Conservation (phyloP, 1,139 yeast species). For the Diutina catenulata region DNA sequence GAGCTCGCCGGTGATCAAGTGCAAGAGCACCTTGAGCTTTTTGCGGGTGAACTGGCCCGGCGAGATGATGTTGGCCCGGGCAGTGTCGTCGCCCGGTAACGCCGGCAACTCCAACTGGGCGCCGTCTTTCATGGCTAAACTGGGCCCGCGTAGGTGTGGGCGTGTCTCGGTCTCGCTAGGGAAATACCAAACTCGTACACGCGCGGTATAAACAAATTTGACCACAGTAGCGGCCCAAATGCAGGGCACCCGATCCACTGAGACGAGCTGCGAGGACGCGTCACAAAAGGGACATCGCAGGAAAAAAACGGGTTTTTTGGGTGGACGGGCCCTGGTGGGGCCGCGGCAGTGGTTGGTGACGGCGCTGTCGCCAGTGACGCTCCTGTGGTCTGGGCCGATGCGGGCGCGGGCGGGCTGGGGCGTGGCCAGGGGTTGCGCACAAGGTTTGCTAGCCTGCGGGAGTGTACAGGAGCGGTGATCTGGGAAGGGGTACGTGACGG, state of each 20-base stretch:
- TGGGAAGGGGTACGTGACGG: slow-evolving; percentile 5
- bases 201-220: too few species aligned
- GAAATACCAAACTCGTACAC: not conserved
- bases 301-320: too few species aligned
- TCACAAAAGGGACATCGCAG: too few species aligned
- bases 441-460: slow-evolving; percentile 6
- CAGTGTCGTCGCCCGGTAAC: slow-evolving; percentile 12
- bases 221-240: too few species aligned
- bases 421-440: slow-evolving; percentile 5
- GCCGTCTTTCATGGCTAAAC: slow-evolving; percentile 2
- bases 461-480: not conserved
- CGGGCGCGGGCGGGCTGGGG: slow-evolving; percentile 5
- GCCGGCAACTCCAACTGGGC: slow-evolving; percentile 17
- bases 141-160: not conserved
- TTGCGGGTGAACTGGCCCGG: slow-evolving; percentile 46
- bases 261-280: too few species aligned
- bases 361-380: too few species aligned
- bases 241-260: too few species aligned
- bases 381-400: too few species aligned
- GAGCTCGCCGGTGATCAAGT: slow-evolving; percentile 51
- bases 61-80: slow-evolving; percentile 9
- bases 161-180: not conserved
- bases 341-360: too few species aligned
- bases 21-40: slow-evolving; percentile 52
- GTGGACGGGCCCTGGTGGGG: too few species aligned